phyloP scores from a whole-genome alignment of 2,329 filamentous ascomycete species.

The Neonectria neomacrospora region DNA sequence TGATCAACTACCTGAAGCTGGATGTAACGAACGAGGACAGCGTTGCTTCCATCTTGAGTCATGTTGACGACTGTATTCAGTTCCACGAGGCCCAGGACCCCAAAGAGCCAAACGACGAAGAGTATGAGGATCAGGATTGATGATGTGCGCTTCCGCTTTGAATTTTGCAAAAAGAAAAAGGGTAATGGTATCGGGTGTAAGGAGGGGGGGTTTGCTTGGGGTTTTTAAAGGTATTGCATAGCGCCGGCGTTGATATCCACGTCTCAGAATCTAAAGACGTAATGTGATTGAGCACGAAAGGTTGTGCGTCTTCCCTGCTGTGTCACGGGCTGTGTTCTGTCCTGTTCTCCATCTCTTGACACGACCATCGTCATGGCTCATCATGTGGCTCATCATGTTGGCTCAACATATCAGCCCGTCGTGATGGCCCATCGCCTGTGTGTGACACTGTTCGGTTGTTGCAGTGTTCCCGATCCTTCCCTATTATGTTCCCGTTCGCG shows the following conservation, averaged over 20 bases:
- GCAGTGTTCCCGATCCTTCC: slow-evolving; percentile 1
- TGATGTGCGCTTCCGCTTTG: slow-evolving; percentile 1
- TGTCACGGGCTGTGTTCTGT: slow-evolving; percentile 11
- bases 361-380: slow-evolving; percentile 3
- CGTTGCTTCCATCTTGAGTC: slow-evolving; percentile 83
- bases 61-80: slow-evolving; percentile 94
- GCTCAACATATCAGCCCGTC: background rate
- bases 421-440: background rate
- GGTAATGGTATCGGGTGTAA: slow-evolving; percentile 22
- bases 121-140: slow-evolving; percentile 54
- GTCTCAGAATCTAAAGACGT: slow-evolving; percentile 34
- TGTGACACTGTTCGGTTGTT: slow-evolving; percentile 1
- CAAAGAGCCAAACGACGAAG: slow-evolving; percentile 76
- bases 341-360: slow-evolving; percentile 34
- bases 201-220: slow-evolving; percentile 31
- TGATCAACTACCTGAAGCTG: slow-evolving; percentile 94
- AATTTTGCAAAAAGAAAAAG: slow-evolving; percentile 6
- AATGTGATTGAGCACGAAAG: slow-evolving; percentile 32
- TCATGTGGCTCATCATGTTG: background rate
- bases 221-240: slow-evolving; percentile 43
- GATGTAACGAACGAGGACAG: slow-evolving; percentile 94
- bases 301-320: slow-evolving; percentile 18
- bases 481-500: slow-evolving; percentile 9
- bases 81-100: slow-evolving; percentile 95
- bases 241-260: slow-evolving; percentile 44